Evolutionary conservation across 352 stramenopile species (phyloP).

Genomic region (Phytophthora ramorum): DNA sequence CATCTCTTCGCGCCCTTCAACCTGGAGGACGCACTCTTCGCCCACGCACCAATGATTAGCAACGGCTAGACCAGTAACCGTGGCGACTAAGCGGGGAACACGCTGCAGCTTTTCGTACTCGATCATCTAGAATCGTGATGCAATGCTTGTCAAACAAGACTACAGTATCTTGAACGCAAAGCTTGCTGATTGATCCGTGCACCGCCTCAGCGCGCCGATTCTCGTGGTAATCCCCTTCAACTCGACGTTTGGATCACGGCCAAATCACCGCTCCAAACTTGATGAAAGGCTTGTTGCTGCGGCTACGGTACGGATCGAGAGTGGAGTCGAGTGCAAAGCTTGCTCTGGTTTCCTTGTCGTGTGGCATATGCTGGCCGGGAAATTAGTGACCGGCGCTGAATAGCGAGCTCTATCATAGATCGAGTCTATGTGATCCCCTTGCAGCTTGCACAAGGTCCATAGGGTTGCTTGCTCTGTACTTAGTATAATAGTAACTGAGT

Average conservation of each 20-base stretch:
- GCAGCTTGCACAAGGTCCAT: not conserved
- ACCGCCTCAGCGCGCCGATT: not conserved
- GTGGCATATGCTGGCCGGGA: conserved; percentile 12
- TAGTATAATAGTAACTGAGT: not conserved
- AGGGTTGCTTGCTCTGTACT: not conserved
- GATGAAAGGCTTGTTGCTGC: not conserved
- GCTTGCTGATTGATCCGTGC: not conserved
- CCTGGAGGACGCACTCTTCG: not conserved
- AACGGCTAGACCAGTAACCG: too few relatives aligned
- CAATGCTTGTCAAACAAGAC: too few relatives aligned
- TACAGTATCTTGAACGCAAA: not conserved
- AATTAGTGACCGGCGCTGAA: conserved; percentile 6
- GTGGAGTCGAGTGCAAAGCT: conserved; percentile 11
- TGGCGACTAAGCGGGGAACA: too few relatives aligned
- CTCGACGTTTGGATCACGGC: not conserved
- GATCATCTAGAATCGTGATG: too few relatives aligned
- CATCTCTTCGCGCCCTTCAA: conserved; percentile 8
- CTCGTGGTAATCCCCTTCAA: not conserved
- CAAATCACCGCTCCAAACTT: too few relatives aligned
- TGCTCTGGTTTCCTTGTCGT: conserved; percentile 11
- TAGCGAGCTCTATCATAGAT: conserved; percentile 4
- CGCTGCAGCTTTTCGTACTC: too few relatives aligned
- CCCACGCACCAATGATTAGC: conserved; percentile 5
- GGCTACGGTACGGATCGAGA: not conserved
- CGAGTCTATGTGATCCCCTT: not conserved